Evolutionary conservation across 2,329 filamentous ascomycete species (phyloP).

Genomic region (Exophiala oligosperma): DNA sequence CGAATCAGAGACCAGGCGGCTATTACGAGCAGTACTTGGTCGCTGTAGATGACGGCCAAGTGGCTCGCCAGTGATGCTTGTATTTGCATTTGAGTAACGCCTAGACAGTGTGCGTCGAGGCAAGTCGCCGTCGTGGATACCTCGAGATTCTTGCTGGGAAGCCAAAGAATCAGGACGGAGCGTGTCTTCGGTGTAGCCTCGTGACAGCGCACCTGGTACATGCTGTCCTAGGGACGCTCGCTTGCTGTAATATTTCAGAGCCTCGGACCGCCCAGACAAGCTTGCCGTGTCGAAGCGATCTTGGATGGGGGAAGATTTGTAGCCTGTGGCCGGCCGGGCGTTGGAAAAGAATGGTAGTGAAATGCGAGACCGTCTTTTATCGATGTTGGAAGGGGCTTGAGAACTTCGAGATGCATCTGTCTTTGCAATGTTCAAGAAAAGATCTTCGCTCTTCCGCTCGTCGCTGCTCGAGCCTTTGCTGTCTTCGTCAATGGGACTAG

Average conservation of each 20-base stretch:
- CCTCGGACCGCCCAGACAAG: slow-evolving; percentile 19
- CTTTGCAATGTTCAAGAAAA: slow-evolving; percentile 49
- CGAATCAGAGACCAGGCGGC: slow-evolving; percentile 26
- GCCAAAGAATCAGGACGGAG: background rate
- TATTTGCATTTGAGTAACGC: slow-evolving; percentile 25
- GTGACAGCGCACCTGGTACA: slow-evolving; percentile 20
- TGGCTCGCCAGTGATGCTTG: slow-evolving; percentile 18
- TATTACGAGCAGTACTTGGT: slow-evolving; percentile 30
- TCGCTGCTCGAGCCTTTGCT: slow-evolving; percentile 38
- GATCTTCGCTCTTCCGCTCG: slow-evolving; percentile 45
- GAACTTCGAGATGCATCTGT: slow-evolving; percentile 34
- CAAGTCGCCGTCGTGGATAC: slow-evolving; percentile 9
- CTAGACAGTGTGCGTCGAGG: slow-evolving; percentile 16
- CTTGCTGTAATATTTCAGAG: slow-evolving; percentile 24
- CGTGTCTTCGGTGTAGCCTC: slow-evolving; percentile 17
- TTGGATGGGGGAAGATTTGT: slow-evolving; percentile 22
- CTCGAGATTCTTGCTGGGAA: slow-evolving; percentile 11
- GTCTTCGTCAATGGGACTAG: slow-evolving; percentile 25
- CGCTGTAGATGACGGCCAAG: slow-evolving; percentile 9
- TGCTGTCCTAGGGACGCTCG: slow-evolving; percentile 26
- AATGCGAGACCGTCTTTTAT: slow-evolving; percentile 26
- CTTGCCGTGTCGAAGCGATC: slow-evolving; percentile 23
- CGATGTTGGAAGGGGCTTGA: slow-evolving; percentile 5
- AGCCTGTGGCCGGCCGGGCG: slow-evolving; percentile 22
- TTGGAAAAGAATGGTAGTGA: slow-evolving; percentile 28